These are phyloP conservation scores for Naematelia encephala DNA, from an alignment of 768 basidiomycete genomes.

Conservation along the genomic window DNA sequence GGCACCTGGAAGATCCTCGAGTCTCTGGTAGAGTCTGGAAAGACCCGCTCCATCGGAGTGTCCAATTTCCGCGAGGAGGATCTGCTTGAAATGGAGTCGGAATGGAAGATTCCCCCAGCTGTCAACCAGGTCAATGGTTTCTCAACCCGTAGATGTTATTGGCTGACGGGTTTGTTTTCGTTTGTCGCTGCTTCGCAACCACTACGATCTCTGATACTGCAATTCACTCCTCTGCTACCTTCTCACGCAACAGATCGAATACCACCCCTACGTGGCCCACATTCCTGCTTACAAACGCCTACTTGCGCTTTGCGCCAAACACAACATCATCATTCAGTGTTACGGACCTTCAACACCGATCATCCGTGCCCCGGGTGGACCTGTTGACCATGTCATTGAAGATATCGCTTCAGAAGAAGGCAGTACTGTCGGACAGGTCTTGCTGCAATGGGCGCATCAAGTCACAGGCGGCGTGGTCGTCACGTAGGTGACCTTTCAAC, in stretches of 20 bases:
- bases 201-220: background rate
- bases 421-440: constrained; percentile 31
- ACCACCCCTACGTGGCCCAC: constrained; percentile 50
- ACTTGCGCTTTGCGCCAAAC: constrained; percentile 34
- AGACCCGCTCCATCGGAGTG: constrained; percentile 53
- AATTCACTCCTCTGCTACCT: background rate
- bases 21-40: constrained; percentile 56
- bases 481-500: constrained; percentile 20
- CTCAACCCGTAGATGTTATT: background rate
- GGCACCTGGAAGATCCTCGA: constrained; percentile 65
- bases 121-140: constrained; percentile 46
- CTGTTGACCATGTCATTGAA: constrained; percentile 24
- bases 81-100: constrained; percentile 43
- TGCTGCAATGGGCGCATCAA: constrained; percentile 37
- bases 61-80: constrained; percentile 52
- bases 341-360: constrained; percentile 41
- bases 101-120: constrained; percentile 45
- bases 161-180: background rate
- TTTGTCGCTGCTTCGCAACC: background rate
- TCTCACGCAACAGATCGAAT: constrained; percentile 50
- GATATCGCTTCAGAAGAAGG: constrained; percentile 19
- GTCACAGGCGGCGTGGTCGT: constrained; percentile 26
- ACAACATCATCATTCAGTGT: constrained; percentile 41
- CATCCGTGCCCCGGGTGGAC: constrained; percentile 15
- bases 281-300: constrained; percentile 24